These are phyloP conservation scores for Pascua sp. DNA, from an alignment of 1,284 basidiomycete species.

Conservation along the genomic window DNA sequence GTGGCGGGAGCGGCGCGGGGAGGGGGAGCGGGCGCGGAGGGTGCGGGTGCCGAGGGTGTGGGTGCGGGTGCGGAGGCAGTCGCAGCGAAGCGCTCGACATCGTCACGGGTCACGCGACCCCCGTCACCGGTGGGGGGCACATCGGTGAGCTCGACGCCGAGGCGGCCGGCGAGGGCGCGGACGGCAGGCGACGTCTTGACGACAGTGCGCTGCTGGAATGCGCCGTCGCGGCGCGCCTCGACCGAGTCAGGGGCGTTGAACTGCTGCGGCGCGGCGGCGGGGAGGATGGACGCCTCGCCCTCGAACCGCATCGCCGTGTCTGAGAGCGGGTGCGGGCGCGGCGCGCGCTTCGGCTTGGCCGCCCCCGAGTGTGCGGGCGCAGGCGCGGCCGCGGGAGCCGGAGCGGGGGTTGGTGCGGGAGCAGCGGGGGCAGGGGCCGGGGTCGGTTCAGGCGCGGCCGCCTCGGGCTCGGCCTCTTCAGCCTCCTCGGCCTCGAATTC, in stretches of 20 bases:
- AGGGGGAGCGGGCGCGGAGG: background rate
- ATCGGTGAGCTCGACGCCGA: constrained; percentile 43
- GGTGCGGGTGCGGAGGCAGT: constrained; percentile 1
- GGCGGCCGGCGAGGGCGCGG: constrained; percentile 32
- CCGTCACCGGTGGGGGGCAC: constrained; percentile 59
- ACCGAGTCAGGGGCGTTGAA: constrained; percentile 11
- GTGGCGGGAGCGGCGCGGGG: background rate
- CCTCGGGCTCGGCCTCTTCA: constrained; percentile 3
- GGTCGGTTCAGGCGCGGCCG: background rate
- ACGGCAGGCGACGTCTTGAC: constrained; percentile 39
- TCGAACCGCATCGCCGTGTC: constrained; percentile 28
- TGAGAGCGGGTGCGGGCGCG: constrained; percentile 16
- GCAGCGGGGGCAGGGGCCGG: background rate
- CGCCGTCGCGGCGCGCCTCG: constrained; percentile 12
- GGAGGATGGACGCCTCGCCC: constrained; percentile 40
- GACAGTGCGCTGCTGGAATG: constrained; percentile 8
- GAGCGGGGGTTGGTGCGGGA: background rate
- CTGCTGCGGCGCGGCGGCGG: constrained; percentile 16
- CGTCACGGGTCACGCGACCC: constrained; percentile 63
- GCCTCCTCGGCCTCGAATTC: constrained; percentile 14
- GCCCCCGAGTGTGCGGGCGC: background rate
- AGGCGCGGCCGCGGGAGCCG: background rate
- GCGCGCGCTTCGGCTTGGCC: constrained; percentile 6
- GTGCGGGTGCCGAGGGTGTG: constrained; percentile 1
- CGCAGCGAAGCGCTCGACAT: constrained; percentile 52